Base-by-base conservation (phyloP, 106 monocot genomes). In the Dendrobium officinale region DNA sequence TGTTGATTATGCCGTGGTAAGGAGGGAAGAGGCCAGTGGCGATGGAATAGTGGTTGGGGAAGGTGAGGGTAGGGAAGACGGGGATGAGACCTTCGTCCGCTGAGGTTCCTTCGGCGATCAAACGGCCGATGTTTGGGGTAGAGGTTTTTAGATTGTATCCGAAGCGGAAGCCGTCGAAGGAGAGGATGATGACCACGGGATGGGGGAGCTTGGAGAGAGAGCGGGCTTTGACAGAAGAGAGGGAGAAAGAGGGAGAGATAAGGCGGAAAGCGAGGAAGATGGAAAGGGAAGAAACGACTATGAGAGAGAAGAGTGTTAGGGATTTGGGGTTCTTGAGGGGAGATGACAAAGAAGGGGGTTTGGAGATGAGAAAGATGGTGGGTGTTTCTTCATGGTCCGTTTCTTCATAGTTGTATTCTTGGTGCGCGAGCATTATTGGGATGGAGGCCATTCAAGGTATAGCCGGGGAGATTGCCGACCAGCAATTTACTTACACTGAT, bases 21-120 rank as follows among this genome's bases (percentile, higher is more conserved):
- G 83, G 3, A 1, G 92, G 95, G 83, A 89, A 90, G 55, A 95
- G 86, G 0, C 92, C 92, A 13, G 95, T 95, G 83, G 83, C 95
- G 77, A 95, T 95, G 79, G 95, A 90, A 80, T 95, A 95, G 86
- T 92, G 92, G 77, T 91, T 95, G 70, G 95, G 95, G 80, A 95
- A 92, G 11, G 95, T 92, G n/a, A 95, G 86, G 47, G 92, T 81
- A 6, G 95, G 95, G 86, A 88, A 95, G 11, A 92, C 88, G 15
- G 92, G 89, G 66, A 95, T 89, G 73, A 95, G 84, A 27, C 95
- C 90, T 11, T 70, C 18, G 16, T 80, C 82, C 9, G 92, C 92
- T 13, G 82, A 81, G 1, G 95, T 92, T 66, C 92, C 95, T 77
- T 84, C 79, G 79, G 77, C 73, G 55, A 92, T 84, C n/a, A 95